Base-by-base conservation (phyloP, 2,329 filamentous ascomycete genomes). In the Aureobasidium namibiae region DNA sequence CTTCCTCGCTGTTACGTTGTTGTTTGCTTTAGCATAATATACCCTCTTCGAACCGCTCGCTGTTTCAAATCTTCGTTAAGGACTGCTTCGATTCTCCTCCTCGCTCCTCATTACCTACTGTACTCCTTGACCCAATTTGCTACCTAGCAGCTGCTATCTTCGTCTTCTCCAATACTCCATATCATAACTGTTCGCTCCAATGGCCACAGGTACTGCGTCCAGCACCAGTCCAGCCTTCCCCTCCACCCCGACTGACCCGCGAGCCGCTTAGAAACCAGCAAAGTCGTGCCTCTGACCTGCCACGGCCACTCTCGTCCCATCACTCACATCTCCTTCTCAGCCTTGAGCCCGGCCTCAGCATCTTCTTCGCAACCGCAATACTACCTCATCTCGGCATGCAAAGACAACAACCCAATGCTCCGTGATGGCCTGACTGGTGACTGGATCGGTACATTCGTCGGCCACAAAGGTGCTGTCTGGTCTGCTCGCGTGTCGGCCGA, bases 391-490 rank as follows among this genome's bases (percentile, higher is more conserved):
- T 96, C 92, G 26, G 91, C 92, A 65, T 67, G 61, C 61, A 59
- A 73, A 92, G 94, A 99, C 79, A 92, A 92, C 70, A 97, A 97
- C 72, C 94, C 94, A 53, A 97, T 97, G 92, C 87, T 99, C 67
- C 89, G 94, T 65, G 90, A 97, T 76, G 94, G 94, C 63, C 83
- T 95, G 62, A 99, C 92, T 49, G 94, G 94, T 61, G 92, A 96
- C 74, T 96, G 92, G 89, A 97, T 97, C 67, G 94, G 94, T 50
- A 97, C 94, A 38, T 97, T 97, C 72, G 87, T 99, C 68, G 94
- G 94, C 41, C 94, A 99, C 78, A 97, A 99, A 76, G 94, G 94
- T 63, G 94, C 94, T 38, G 92, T 97, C 61, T 99, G 94, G 91
- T 92, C 96, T 76, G 90, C 92, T 57, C 85, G 92, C 67, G 81